A percentile compares a stretch with the other conserved stretches of the same genome.
phyloP scores from a whole-genome alignment of 208 protist genomes.

The Trypanosoma vivax region DNA sequence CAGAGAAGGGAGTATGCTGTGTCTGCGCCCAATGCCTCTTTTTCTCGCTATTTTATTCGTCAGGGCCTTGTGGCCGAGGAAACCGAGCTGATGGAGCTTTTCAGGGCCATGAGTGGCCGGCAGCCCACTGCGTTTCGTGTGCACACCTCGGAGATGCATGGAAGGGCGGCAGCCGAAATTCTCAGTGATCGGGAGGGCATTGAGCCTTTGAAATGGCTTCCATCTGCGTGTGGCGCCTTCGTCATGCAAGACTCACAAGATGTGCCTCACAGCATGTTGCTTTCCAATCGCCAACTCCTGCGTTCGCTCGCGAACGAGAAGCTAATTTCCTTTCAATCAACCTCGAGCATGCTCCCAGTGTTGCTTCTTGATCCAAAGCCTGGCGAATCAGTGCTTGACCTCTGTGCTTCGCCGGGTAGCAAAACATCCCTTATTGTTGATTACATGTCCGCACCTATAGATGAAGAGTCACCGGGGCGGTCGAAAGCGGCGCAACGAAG shows the following conservation, averaged over 20 bases:
- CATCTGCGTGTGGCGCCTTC: conserved; percentile 47
- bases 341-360: conserved; percentile 75
- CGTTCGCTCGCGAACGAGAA: conserved; percentile 47
- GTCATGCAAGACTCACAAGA: conserved; percentile 31
- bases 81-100: conserved; percentile 51
- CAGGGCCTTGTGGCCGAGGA: conserved; percentile 65
- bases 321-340: conserved; percentile 58
- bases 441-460: conserved; percentile 19
- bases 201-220: conserved; percentile 46
- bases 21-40: conserved; percentile 62
- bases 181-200: conserved; percentile 40
- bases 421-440: conserved; percentile 69
- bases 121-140: conserved; percentile 53
- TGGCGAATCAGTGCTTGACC: conserved; percentile 64
- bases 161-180: conserved; percentile 19
- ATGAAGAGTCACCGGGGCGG: not conserved
- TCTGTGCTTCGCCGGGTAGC: conserved; percentile 81
- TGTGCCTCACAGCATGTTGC: conserved; percentile 27
- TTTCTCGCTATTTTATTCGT: conserved; percentile 71
- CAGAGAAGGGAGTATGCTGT: conserved; percentile 23
- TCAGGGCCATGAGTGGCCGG: conserved; percentile 51
- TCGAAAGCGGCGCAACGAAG: too few species aligned
- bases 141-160: conserved; percentile 35
- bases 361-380: conserved; percentile 54
- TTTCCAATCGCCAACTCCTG: conserved; percentile 51